phyloP scores from a whole-genome alignment of 1,284 basidiomycete species.

The Testicularia cyperi region DNA sequence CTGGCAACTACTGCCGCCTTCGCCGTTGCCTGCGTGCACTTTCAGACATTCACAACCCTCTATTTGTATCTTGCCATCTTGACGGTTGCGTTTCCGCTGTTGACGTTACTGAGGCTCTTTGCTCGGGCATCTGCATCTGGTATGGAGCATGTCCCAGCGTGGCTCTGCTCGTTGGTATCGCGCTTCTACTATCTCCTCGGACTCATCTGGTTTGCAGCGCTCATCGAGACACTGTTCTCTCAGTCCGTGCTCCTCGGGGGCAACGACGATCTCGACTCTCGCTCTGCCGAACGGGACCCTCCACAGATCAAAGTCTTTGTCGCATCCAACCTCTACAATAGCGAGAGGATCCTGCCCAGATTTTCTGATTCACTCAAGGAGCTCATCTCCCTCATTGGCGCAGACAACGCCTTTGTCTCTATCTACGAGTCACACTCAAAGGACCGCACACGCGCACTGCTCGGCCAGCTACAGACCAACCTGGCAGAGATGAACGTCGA shows the following conservation, averaged over 20 bases:
- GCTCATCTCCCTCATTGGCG: slow-evolving; percentile 61
- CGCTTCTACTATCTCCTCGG: slow-evolving; percentile 9
- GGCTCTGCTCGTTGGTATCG: neutral
- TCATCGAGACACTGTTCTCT: slow-evolving; percentile 20
- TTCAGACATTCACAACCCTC: slow-evolving; percentile 23
- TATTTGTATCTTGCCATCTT: slow-evolving; percentile 25
- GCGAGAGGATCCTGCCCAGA: slow-evolving; percentile 37
- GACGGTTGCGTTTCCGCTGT: slow-evolving; percentile 11
- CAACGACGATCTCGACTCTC: neutral
- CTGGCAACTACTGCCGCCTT: slow-evolving; percentile 8
- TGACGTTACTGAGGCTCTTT: no score
- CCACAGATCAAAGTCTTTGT: slow-evolving; percentile 28
- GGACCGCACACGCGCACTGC: slow-evolving; percentile 63
- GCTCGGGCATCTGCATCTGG: no score
- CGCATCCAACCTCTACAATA: slow-evolving; percentile 50
- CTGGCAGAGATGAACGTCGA: slow-evolving; percentile 51
- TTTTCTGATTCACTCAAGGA: slow-evolving; percentile 29
- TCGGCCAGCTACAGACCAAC: slow-evolving; percentile 60
- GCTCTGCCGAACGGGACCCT: neutral
- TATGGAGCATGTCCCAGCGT: slow-evolving; percentile 4
- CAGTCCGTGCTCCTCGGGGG: slow-evolving; percentile 1
- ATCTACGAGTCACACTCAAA: slow-evolving; percentile 66
- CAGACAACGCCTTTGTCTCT: slow-evolving; percentile 66
- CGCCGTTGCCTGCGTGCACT: slow-evolving; percentile 25
- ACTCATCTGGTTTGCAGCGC: slow-evolving; percentile 16